Percentiles rank a stretch among this genome's conserved stretches.
These are phyloP conservation scores for Mycogone perniciosa DNA, from an alignment of 2,329 filamentous ascomycete genomes.

Conservation along the genomic window DNA sequence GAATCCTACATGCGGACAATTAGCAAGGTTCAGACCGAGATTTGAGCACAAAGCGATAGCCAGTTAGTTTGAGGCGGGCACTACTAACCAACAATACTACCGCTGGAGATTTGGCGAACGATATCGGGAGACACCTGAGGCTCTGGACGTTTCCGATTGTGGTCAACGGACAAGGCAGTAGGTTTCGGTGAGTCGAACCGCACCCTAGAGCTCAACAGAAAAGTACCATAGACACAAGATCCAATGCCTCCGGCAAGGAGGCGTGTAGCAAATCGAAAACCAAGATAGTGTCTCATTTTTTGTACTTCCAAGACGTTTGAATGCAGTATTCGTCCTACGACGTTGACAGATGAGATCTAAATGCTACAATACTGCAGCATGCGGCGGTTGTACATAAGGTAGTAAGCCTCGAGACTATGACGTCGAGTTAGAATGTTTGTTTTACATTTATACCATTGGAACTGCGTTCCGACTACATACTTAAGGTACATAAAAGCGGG, in stretches of 20 bases:
- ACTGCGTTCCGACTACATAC: no score
- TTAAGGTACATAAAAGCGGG: no score
- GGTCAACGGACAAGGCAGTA: slow-evolving; percentile 13
- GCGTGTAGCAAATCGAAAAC: slow-evolving; percentile 14
- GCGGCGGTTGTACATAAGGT: no score
- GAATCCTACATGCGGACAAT: slow-evolving; percentile 42
- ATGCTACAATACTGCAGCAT: no score
- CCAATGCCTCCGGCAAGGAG: slow-evolving; percentile 23
- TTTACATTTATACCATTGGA: no score
- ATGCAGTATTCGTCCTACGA: no score
- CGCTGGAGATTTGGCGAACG: slow-evolving; percentile 46
- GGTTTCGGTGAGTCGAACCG: slow-evolving; percentile 24
- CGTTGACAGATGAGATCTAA: no score
- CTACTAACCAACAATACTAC: slow-evolving; percentile 44
- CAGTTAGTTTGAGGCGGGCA: neutral
- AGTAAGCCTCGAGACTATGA: no score
- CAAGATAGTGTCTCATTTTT: no score
- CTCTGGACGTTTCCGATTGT: slow-evolving; percentile 14
- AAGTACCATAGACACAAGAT: slow-evolving; percentile 21
- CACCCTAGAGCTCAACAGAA: slow-evolving; percentile 21
- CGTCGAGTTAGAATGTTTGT: no score
- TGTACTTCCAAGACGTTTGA: no score
- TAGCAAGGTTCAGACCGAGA: neutral
- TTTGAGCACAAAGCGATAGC: neutral
- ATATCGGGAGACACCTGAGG: slow-evolving; percentile 23